These are phyloP conservation scores for Rhodotorula sp. DNA, from an alignment of 1,284 basidiomycete species.

Conservation along the genomic window DNA sequence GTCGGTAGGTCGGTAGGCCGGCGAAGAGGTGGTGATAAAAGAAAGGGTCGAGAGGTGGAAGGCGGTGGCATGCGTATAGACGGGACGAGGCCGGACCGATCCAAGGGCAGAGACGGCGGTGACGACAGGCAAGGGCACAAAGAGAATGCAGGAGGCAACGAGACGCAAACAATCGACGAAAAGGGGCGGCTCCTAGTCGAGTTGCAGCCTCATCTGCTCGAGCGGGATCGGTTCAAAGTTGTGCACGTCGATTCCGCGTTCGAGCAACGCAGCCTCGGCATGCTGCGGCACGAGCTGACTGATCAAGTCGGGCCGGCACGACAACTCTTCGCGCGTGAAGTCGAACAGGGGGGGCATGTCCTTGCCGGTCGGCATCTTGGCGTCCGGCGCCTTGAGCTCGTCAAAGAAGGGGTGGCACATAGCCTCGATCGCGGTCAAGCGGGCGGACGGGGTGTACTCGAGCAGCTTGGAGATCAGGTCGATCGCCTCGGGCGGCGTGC, in stretches of 20 bases:
- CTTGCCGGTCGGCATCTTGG: slow-evolving; percentile 93
- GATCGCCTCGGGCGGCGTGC: slow-evolving; percentile 93
- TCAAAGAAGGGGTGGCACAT: slow-evolving; percentile 98
- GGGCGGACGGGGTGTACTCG: slow-evolving; percentile 93
- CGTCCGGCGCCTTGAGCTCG: slow-evolving; percentile 83
- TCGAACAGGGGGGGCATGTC: slow-evolving; percentile 92
- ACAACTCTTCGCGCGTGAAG: slow-evolving; percentile 95
- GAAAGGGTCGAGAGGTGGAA: not conserved
- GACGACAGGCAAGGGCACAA: not conserved
- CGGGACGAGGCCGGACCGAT: not conserved
- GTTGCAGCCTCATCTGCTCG: slow-evolving; percentile 47
- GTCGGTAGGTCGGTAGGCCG: not conserved
- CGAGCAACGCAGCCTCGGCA: slow-evolving; percentile 81
- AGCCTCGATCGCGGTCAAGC: slow-evolving; percentile 79
- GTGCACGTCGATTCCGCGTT: slow-evolving; percentile 81
- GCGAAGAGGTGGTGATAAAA: not conserved
- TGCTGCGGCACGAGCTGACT: slow-evolving; percentile 84
- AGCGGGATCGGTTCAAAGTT: slow-evolving; percentile 50
- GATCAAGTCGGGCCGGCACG: slow-evolving; percentile 90
- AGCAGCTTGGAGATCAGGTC: slow-evolving; percentile 90
- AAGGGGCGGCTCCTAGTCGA: slow-evolving; percentile 41
- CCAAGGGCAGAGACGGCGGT: not conserved
- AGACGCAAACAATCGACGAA: too few species aligned
- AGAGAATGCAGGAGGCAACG: not conserved
- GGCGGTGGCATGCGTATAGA: not conserved